Conservation (phyloP, 495 filamentous ascomycete species). For the Aspergillus nidulans region DNA sequence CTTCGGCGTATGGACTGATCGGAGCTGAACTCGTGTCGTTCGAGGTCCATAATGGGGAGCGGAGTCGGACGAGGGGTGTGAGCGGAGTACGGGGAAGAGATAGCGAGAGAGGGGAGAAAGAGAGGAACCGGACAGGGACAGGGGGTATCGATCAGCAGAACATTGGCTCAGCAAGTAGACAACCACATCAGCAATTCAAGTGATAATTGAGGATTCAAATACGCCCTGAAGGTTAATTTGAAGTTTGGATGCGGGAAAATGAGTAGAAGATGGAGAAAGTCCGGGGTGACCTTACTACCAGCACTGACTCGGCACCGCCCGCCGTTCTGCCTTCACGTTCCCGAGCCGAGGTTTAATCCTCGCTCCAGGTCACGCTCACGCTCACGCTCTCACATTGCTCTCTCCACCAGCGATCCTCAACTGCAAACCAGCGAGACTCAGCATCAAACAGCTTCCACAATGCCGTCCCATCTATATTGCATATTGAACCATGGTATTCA, state of each 20-base stretch:
- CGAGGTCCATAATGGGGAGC: conserved; percentile 34
- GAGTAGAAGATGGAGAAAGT: conserved; percentile 19
- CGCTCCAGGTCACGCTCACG: no score
- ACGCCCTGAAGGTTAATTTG: not conserved
- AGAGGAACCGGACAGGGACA: not conserved
- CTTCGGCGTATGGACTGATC: conserved; percentile 41
- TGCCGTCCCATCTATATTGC: no score
- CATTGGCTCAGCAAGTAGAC: conserved; percentile 7
- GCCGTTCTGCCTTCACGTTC: conserved; percentile 34
- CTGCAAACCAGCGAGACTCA: no score
- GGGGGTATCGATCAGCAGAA: conserved; percentile 2
- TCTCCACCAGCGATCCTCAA: no score
- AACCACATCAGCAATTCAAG: not conserved
- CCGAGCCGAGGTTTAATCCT: conserved; percentile 38
- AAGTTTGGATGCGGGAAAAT: not conserved
- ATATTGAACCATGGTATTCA: no score
- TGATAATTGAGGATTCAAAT: not conserved
- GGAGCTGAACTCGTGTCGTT: conserved; percentile 31
- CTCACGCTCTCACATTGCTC: no score
- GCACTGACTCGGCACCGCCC: conserved; percentile 32
- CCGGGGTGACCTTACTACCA: conserved; percentile 18
- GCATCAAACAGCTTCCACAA: no score
- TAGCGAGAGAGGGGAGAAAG: not conserved
- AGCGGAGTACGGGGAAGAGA: not conserved
- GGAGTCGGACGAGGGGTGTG: conserved; percentile 16